Evolutionary conservation across 305 asterid genomes (phyloP).

Genomic region (Fraxinus velutina): DNA sequence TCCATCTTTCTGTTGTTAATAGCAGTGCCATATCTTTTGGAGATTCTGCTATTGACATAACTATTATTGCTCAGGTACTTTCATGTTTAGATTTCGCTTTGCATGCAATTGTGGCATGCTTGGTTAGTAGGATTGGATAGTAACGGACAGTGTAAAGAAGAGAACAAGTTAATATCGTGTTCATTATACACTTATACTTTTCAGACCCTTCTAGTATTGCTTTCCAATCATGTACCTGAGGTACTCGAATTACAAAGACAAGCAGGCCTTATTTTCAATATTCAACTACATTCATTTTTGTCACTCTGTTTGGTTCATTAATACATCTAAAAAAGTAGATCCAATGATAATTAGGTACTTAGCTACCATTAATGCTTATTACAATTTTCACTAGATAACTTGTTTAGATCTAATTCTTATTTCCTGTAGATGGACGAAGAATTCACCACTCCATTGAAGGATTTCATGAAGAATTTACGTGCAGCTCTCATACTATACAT

Average conservation of each 20-base stretch:
- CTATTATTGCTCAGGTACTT: slow-evolving; percentile 56
- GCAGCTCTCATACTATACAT: slow-evolving; percentile 32
- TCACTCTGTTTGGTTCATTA: neutral
- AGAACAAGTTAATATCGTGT: neutral
- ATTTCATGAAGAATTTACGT: slow-evolving; percentile 43
- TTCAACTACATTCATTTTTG: neutral
- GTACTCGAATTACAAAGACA: neutral
- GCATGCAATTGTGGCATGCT: neutral
- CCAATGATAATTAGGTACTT: neutral
- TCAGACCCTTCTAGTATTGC: neutral
- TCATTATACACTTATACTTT: neutral
- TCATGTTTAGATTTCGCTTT: neutral
- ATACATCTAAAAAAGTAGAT: neutral
- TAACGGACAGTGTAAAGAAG: neutral
- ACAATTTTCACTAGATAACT: neutral
- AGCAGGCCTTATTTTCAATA: neutral
- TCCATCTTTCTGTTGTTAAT: slow-evolving; percentile 39
- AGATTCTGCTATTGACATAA: slow-evolving; percentile 49
- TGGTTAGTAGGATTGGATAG: neutral
- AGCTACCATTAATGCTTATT: neutral
- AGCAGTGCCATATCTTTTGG: slow-evolving; percentile 53
- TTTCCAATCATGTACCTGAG: neutral
- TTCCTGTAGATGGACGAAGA: slow-evolving; percentile 35
- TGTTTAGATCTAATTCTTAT: neutral
- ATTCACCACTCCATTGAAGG: slow-evolving; percentile 28